These are phyloP conservation scores for Neurospora sp. DNA, from an alignment of 495 filamentous ascomycete genomes.

Conservation along the genomic window DNA sequence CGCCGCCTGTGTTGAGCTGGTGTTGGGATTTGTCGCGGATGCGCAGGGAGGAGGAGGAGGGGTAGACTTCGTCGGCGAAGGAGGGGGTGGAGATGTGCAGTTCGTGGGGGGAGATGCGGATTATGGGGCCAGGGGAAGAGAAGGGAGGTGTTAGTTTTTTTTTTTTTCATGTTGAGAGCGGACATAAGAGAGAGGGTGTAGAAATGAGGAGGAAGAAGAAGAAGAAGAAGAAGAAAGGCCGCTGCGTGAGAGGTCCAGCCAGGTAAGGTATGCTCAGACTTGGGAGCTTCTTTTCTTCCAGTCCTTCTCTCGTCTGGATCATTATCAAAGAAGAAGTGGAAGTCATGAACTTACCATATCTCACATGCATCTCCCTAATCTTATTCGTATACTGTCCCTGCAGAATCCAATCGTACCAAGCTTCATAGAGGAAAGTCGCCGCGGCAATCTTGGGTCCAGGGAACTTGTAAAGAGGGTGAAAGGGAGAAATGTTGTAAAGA, in stretches of 20 bases:
- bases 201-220: too few relatives aligned
- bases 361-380: slow-evolving; percentile 40
- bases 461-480: slow-evolving; percentile 24
- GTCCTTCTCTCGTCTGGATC: too few relatives aligned
- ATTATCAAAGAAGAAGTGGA: too few relatives aligned
- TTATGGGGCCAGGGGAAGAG: slow-evolving; percentile 15
- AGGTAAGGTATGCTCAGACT: too few relatives aligned
- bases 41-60: slow-evolving; percentile 12
- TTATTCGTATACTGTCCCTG: slow-evolving; percentile 35
- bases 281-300: too few relatives aligned
- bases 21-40: slow-evolving; percentile 22
- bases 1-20: slow-evolving; percentile 9
- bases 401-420: slow-evolving; percentile 39
- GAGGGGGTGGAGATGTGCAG: slow-evolving; percentile 20
- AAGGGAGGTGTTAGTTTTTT: too few relatives aligned
- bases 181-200: too few relatives aligned
- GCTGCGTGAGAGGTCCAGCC: too few relatives aligned
- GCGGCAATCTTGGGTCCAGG: slow-evolving; percentile 42
- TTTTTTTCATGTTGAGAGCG: too few relatives aligned
- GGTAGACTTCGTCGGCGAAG: slow-evolving; percentile 26
- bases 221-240: too few relatives aligned
- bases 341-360: slow-evolving; percentile 16
- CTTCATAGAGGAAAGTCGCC: slow-evolving; percentile 36
- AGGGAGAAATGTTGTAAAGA: slow-evolving; percentile 21
- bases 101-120: slow-evolving; percentile 29